Evolutionary conservation across 2,329 filamentous ascomycete genomes (phyloP), one percentile per base, ranked within the genome.

Genomic region (Penicillium sumatraense): DNA sequence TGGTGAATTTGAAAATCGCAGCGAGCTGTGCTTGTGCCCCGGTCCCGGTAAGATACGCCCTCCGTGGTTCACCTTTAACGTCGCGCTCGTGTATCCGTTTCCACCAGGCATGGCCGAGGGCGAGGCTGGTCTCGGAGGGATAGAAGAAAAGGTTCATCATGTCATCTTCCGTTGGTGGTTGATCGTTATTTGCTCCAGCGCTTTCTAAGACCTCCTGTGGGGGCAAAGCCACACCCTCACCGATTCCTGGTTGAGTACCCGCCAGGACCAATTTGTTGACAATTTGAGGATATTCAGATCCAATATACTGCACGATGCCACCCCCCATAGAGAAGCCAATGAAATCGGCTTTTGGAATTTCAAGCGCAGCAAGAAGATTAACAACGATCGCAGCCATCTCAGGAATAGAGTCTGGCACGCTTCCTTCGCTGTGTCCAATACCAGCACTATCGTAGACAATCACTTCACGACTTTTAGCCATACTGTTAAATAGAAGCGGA

Each of bases 251-350:
- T 47, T 47, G 50, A 46, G 50, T 52, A 16, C 50, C 50, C 2
- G 50, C 50, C 50, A 52, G 50, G 40, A 52, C n/a, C 31, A 52
- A 16, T 47, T 52, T 52, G 50, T 52, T 52, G 41, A 52, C 50
- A 41, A 52, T 13, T 40, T 52, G 50, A 38, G 50, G 20, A 8
- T 52, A 47, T 16, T 38, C 23, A 40, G 14, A 52, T 46, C 50
- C 50, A 29, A 52, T 29, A 29, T 46, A 9, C 33, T 52, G 50
- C 2, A 52, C 50, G 9, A 52, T 46, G 24, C 41, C 50, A 40
- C 50, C 50, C 5, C 42, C 50, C 50, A 52, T 52, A 5, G 50
- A 52, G 16, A 52, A 52, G 40, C 50, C 50, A 31, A 52, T 52
- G 21, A 52, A 47, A 31, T 52, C 50, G 33, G 50, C 50, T 14